Evolutionary conservation across 2,329 filamentous ascomycete genomes (phyloP), one percentile per base, ranked within the genome.

Genomic region (Stachybotrys chlorohalonatus): DNA sequence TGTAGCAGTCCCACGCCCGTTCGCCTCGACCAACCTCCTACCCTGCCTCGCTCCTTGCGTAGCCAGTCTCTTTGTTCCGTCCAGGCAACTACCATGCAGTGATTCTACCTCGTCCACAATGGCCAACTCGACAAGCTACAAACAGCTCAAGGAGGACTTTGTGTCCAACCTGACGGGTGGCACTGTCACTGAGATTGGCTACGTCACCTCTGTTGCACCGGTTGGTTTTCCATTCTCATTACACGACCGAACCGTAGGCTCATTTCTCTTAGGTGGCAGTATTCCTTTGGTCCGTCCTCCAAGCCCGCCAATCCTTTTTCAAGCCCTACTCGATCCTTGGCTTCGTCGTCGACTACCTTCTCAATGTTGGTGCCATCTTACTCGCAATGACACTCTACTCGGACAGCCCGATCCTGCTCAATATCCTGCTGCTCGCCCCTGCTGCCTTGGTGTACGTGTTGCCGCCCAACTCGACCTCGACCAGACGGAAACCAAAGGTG

Each of bases 101-200:
- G 36, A 42, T 5, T 42, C 36, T 42, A 5, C 13, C 36, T 13
- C 24, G 31, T 52, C 59, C 60, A 60, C 54, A 60, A 75, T 75
- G 68, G 68, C 73, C 58, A 63, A 66, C 60, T 51, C 67, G 39
- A 70, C 71, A 56, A 86, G 80, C 72, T 96, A 96, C 77, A 99
- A 96, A 74, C 83, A 87, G 65, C 80, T 87, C 62, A 99, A 99
- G 75, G 92, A 95, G 77, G 90, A 90, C 67, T 96, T 96, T 70
- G 94, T 99, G 66, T 96, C 93, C 54, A 89, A 91, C 69, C 83
- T 96, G 32, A 85, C 87, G 7, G 94, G 94, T 47, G 90, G 94
- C 56, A 81, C 84, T 36, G 85, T 95, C 57, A 75, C 80, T 62
- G 94, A 99, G 69, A 92, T 99, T 74, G 93, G 92, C 69, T 81